Conservation (phyloP, 352 stramenopile species). For the Elongisporangium anandrum region DNA sequence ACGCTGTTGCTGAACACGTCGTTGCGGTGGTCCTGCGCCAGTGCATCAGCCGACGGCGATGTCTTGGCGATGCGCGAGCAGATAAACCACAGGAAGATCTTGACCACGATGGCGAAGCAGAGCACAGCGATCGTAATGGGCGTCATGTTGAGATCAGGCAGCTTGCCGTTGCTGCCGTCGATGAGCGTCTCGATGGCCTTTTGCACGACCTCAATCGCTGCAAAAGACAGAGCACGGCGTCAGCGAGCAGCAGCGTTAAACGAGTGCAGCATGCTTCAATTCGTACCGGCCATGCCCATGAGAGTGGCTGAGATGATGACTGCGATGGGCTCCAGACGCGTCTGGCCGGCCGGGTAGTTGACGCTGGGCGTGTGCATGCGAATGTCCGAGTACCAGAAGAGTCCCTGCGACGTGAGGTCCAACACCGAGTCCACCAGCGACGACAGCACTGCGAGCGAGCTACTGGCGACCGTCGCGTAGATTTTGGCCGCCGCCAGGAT, state of each 20-base stretch:
- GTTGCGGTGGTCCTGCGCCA: slow-evolving; percentile 95
- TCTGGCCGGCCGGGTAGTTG: slow-evolving; percentile 92
- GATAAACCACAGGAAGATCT: slow-evolving; percentile 78
- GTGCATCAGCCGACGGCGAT: slow-evolving; percentile 64
- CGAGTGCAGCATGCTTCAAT: neutral
- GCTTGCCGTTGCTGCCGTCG: slow-evolving; percentile 48
- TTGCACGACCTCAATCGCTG: slow-evolving; percentile 93
- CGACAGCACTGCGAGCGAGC: slow-evolving; percentile 92
- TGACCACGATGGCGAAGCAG: slow-evolving; percentile 68
- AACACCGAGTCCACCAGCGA: slow-evolving; percentile 93
- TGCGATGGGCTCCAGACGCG: slow-evolving; percentile 92
- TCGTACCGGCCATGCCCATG: slow-evolving; percentile 92
- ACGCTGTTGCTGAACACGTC: slow-evolving; percentile 94
- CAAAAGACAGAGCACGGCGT: neutral
- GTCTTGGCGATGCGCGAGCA: slow-evolving; percentile 62
- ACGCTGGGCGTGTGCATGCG: slow-evolving; percentile 84
- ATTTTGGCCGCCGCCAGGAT: slow-evolving; percentile 61
- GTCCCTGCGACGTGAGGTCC: slow-evolving; percentile 91
- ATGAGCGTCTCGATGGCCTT: slow-evolving; percentile 85
- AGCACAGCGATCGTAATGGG: slow-evolving; percentile 64
- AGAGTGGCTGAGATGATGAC: slow-evolving; percentile 96
- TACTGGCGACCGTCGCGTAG: slow-evolving; percentile 77
- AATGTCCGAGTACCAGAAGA: slow-evolving; percentile 95
- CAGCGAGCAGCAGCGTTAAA: slow-evolving; percentile 1
- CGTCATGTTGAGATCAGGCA: slow-evolving; percentile 70